Evolutionary conservation across 2,329 filamentous ascomycete species (phyloP), one percentile per base, ranked within the genome.

Genomic region (Thielaviopsis ethacetica): DNA sequence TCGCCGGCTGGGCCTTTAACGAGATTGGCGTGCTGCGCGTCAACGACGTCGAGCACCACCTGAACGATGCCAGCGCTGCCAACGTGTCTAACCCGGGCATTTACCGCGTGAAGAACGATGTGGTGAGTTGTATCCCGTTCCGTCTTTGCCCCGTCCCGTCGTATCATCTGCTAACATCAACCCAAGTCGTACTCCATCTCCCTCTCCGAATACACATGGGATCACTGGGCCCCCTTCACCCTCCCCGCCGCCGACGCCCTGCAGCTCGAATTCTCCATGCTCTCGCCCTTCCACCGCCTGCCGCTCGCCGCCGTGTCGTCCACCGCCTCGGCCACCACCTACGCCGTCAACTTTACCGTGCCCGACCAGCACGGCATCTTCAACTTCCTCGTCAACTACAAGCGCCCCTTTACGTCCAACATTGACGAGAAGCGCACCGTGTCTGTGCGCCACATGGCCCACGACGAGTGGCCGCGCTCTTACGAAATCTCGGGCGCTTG

Each of bases 351-450:
- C 24, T 96, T 98, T 73, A 86, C 78, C 63, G 80, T 91, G 3
- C 93, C 93, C 4, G 93, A 98, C 70, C 93, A 98, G 73, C 93
- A 98, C 75, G 93, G 93, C 69, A 96, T 98, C 73, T 98, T 97
- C 80, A 95, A 95, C 75, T 97, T 98, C 80, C 83, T 85, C 69
- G 80, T 97, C 71, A 95, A 96, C 78, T 96, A 97, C 79, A 95
- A 95, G 77, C 84, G 93, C 6, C 90, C 91, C 1, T 95, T 96
- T 77, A 73, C 95, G 65, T 93, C 83, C 67, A 86, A 84, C 69
- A 70, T 98, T 57, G 91, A 96, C 69, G 90, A 96, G 76, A 97
- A 97, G 82, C 81, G 84, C 65, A 93, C 91, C 22, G 91, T 97
- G 57, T 95, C 91, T 0, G 89, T 98, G 34, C 82, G 93, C 53